Conservation (phyloP, 176 grass and related monocot genomes). For the Aegilops umbellulata region DNA sequence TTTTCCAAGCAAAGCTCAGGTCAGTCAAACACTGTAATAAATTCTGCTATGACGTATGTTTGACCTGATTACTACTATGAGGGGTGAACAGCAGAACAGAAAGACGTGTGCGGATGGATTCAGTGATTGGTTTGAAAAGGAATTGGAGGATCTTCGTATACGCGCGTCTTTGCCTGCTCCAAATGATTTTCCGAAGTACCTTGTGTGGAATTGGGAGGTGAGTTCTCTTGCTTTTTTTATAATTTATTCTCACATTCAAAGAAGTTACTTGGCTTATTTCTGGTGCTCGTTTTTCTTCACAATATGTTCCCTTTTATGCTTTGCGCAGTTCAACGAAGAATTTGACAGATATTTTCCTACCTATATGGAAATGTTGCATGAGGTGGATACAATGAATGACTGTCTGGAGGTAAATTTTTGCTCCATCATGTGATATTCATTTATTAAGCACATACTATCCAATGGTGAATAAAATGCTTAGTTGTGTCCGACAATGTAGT, state of each 20-base stretch:
- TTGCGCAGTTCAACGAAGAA: slow-evolving; percentile 4
- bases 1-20: too few relatives aligned
- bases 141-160: background rate
- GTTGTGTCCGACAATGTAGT: background rate
- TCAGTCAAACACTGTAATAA: too few relatives aligned
- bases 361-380: background rate
- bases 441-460: too few relatives aligned
- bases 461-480: background rate
- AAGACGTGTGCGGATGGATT: background rate
- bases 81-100: background rate
- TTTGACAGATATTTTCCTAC: slow-evolving; percentile 11
- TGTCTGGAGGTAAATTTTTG: background rate
- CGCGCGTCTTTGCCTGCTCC: background rate
- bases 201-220: slow-evolving; percentile 27
- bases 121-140: background rate
- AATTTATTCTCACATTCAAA: background rate
- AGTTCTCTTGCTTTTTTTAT: background rate
- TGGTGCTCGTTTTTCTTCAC: background rate
- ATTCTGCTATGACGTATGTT: background rate
- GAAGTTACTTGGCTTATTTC: background rate
- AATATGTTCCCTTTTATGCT: background rate
- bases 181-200: background rate
- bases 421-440: background rate
- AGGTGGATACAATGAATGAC: slow-evolving; percentile 19
- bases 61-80: background rate